These are phyloP conservation scores for Collybiopsis luxurians DNA, from an alignment of 768 basidiomycete genomes.

Conservation along the genomic window DNA sequence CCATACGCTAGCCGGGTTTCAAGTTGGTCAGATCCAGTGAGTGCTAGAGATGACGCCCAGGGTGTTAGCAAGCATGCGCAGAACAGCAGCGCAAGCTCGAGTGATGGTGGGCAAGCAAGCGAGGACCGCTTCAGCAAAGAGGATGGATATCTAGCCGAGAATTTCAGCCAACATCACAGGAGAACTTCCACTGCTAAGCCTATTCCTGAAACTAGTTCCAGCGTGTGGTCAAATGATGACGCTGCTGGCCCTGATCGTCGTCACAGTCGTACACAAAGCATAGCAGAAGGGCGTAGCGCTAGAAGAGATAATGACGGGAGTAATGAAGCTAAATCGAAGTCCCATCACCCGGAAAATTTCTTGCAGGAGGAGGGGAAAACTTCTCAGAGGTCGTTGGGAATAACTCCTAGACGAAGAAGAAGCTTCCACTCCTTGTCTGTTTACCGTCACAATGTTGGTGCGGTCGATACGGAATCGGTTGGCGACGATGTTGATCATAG, in stretches of 20 bases:
- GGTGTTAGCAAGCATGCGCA: background rate
- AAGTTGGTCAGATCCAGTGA: constrained; percentile 56
- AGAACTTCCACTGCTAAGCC: background rate
- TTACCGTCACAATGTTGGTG: background rate
- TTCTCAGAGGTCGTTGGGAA: constrained; percentile 28
- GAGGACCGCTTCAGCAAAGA: constrained; percentile 21
- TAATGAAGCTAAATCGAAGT: background rate
- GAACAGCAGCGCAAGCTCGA: constrained; percentile 9
- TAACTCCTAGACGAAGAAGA: constrained; percentile 27
- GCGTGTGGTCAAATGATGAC: background rate
- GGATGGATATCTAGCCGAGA: constrained; percentile 17
- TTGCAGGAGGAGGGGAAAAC: background rate
- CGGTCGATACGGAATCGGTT: background rate
- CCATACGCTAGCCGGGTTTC: constrained; percentile 38
- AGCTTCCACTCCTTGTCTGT: constrained; percentile 11
- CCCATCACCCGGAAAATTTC: background rate
- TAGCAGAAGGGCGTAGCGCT: background rate
- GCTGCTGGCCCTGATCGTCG: background rate
- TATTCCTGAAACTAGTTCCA: background rate
- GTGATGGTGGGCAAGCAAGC: constrained; percentile 25
- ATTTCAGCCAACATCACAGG: constrained; percentile 22
- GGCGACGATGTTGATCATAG: background rate
- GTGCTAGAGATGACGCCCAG: constrained; percentile 28
- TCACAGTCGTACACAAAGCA: background rate
- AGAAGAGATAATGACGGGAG: background rate